These are phyloP conservation scores for Berberis vulgaris DNA, from an alignment of 164 flowering plant species.

Conservation along the genomic window DNA sequence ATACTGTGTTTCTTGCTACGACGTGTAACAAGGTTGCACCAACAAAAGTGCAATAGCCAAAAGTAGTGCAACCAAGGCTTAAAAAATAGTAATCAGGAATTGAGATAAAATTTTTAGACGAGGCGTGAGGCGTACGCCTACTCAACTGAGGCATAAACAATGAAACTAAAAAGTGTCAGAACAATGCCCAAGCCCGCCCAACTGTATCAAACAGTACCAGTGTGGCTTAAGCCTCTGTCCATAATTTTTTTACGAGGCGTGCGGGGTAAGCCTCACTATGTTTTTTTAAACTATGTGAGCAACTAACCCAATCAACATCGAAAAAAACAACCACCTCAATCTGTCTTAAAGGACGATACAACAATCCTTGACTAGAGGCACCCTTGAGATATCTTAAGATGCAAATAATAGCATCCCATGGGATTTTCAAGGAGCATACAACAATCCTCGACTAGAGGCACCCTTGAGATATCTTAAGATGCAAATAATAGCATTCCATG, in stretches of 20 bases:
- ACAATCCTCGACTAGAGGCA: neutral
- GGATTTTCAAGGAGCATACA: neutral
- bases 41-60: constrained; percentile 1
- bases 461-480: neutral
- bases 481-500: neutral
- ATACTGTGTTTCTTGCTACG: neutral
- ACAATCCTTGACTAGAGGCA: neutral
- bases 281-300: neutral
- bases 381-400: neutral
- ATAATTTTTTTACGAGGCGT: too few relatives aligned
- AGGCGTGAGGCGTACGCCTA: too few relatives aligned
- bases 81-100: too few relatives aligned
- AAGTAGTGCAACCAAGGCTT: neutral
- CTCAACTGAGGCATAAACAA: too few relatives aligned
- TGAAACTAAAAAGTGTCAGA: too few relatives aligned
- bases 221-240: too few relatives aligned
- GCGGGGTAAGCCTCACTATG: too few relatives aligned
- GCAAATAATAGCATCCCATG: constrained; percentile 1
- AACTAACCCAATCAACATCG: neutral
- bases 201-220: too few relatives aligned
- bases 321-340: neutral
- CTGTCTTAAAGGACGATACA: neutral
- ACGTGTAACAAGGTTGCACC: neutral
- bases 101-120: too few relatives aligned
- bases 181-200: too few relatives aligned